Conservation (phyloP, 768 basidiomycete species). For the Suillus weaverae region DNA sequence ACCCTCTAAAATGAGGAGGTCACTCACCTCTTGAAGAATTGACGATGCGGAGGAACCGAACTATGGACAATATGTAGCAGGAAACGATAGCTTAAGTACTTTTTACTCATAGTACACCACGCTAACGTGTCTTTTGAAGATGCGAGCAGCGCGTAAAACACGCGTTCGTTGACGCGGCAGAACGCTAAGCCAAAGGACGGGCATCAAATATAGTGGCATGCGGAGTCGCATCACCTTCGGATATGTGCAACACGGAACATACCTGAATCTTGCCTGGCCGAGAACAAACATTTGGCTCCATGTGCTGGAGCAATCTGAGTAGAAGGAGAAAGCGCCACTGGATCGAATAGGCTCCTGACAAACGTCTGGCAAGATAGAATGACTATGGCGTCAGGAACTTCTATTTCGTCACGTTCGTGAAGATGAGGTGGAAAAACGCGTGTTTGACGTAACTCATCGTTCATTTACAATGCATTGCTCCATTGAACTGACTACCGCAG, state of each 20-base stretch:
- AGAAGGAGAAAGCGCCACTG: background rate
- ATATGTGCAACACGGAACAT: background rate
- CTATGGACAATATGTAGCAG: constrained; percentile 4
- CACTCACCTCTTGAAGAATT: constrained; percentile 13
- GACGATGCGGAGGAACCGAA: constrained; percentile 13
- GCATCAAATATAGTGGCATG: constrained; percentile 3
- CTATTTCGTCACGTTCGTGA: background rate
- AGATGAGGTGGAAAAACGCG: constrained; percentile 9
- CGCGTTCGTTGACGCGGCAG: constrained; percentile 9
- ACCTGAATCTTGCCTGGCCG: background rate
- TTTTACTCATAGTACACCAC: background rate
- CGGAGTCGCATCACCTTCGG: background rate
- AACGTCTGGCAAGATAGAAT: background rate
- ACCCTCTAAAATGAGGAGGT: constrained; percentile 2
- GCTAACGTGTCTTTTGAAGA: background rate
- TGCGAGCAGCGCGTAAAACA: constrained; percentile 1
- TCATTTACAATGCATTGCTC: constrained; percentile 16
- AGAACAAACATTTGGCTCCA: background rate
- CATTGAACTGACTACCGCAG: constrained; percentile 37
- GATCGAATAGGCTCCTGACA: background rate
- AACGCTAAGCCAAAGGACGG: constrained; percentile 8
- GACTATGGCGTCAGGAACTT: background rate
- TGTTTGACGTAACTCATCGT: constrained; percentile 16
- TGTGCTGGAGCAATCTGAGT: background rate
- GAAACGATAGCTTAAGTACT: constrained; percentile 3